Evolutionary conservation across 2,329 filamentous ascomycete species (phyloP).

Genomic region (Trichoderma harzianum): DNA sequence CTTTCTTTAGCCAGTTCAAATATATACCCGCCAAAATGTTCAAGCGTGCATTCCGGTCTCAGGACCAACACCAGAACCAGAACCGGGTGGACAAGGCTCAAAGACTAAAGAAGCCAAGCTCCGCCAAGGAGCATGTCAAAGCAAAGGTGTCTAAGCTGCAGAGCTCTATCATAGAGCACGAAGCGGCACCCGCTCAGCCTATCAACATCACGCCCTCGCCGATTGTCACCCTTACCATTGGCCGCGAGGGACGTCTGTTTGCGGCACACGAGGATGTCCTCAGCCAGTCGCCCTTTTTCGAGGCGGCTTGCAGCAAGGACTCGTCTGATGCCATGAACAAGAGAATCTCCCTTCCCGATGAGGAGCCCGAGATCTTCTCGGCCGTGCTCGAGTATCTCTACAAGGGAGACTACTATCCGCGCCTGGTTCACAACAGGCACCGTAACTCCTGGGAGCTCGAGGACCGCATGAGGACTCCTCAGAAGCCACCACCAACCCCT

Average conservation of each 20-base stretch:
- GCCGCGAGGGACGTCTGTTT: constrained; percentile 82
- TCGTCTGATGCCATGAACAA: constrained; percentile 73
- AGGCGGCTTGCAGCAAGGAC: constrained; percentile 65
- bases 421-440: constrained; percentile 81
- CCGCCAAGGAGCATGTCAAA: constrained; percentile 57
- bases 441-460: constrained; percentile 88
- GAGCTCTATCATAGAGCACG: constrained; percentile 67
- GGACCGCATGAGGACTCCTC: constrained; percentile 49
- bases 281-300: constrained; percentile 80
- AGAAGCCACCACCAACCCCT: constrained; percentile 49
- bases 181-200: constrained; percentile 30
- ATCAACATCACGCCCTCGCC: constrained; percentile 50
- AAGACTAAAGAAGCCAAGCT: constrained; percentile 64
- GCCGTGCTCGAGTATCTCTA: constrained; percentile 94
- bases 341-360: constrained; percentile 68
- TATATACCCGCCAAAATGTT: constrained; percentile 61
- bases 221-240: constrained; percentile 84
- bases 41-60: constrained; percentile 83
- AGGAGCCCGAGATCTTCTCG: constrained; percentile 90
- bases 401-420: constrained; percentile 93
- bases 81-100: constrained; percentile 79
- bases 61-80: constrained; percentile 46
- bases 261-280: constrained; percentile 93
- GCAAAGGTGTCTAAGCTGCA: constrained; percentile 82
- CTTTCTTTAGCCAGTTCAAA: constrained; percentile 27